Conservation (phyloP, 164 flowering plant genomes). For the Nymphaea thermarum region DNA sequence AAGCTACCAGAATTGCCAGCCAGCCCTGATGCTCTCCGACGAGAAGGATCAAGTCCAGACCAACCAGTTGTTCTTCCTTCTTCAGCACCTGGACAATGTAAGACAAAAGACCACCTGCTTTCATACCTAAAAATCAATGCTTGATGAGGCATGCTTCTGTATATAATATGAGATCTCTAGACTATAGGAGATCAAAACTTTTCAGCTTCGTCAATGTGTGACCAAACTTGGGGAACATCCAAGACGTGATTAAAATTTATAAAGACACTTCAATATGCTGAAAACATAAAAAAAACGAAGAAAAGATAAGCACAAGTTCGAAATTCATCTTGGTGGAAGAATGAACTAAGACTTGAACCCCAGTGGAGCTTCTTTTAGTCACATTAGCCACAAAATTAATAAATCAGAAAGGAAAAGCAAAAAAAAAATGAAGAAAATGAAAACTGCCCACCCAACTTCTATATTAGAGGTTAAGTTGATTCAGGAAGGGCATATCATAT, state of each 20-base stretch:
- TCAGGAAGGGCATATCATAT: neutral
- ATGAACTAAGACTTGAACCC: too few relatives aligned
- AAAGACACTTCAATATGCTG: neutral
- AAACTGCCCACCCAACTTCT: too few relatives aligned
- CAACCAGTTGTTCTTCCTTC: conserved; percentile 45
- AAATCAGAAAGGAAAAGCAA: neutral
- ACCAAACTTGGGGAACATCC: neutral
- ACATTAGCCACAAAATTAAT: too few relatives aligned
- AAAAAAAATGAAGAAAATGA: too few relatives aligned
- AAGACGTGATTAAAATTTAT: too few relatives aligned
- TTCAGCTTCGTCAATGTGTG: neutral
- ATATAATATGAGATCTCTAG: neutral
- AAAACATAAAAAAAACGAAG: too few relatives aligned
- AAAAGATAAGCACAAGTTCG: neutral
- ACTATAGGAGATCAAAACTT: neutral
- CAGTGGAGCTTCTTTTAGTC: too few relatives aligned
- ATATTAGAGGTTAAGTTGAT: neutral
- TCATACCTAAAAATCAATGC: neutral
- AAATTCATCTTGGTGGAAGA: too few relatives aligned
- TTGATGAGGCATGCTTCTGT: neutral
- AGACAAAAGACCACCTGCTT: neutral
- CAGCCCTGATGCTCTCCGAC: conserved; percentile 51
- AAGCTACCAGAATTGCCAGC: conserved; percentile 38
- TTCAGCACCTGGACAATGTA: conserved; percentile 31
- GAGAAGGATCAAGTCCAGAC: conserved; percentile 42